These are phyloP conservation scores for Lactarius hatsudake DNA, from an alignment of 768 basidiomycete genomes.

Conservation along the genomic window DNA sequence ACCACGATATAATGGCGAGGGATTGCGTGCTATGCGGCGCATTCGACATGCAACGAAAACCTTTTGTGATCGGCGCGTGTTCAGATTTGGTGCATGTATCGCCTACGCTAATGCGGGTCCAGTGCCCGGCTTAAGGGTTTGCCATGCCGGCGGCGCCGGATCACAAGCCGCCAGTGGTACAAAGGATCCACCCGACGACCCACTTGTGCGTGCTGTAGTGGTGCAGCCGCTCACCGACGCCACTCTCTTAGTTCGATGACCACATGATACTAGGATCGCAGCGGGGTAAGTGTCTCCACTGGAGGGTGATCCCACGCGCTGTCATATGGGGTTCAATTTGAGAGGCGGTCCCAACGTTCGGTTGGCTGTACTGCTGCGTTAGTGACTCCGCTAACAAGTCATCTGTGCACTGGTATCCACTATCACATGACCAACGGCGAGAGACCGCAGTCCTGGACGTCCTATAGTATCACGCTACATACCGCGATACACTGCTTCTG, in stretches of 20 bases:
- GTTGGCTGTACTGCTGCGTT: not conserved
- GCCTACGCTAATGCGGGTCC: slow-evolving; percentile 4
- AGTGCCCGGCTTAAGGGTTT: slow-evolving; percentile 12
- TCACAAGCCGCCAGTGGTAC: not conserved
- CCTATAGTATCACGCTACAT: not conserved
- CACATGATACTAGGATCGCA: not conserved
- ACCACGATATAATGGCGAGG: not conserved
- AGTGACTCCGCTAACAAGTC: not conserved
- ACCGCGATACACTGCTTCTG: not conserved
- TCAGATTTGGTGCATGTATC: slow-evolving; percentile 13
- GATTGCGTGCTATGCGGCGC: not conserved
- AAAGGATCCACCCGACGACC: not conserved
- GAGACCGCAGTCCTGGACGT: not conserved
- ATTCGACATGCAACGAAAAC: not conserved
- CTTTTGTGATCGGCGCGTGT: slow-evolving; percentile 12
- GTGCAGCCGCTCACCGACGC: not conserved
- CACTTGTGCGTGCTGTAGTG: not conserved
- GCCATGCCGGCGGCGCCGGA: not conserved
- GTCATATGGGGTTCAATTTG: not conserved
- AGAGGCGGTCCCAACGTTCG: not conserved
- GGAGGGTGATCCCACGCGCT: not conserved
- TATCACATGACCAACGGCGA: slow-evolving; percentile 10
- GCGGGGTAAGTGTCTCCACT: not conserved
- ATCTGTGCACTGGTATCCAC: not conserved
- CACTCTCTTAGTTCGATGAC: not conserved